Evolutionary conservation across 2,329 filamentous ascomycete species (phyloP).

Genomic region (Helotiales sp.): DNA sequence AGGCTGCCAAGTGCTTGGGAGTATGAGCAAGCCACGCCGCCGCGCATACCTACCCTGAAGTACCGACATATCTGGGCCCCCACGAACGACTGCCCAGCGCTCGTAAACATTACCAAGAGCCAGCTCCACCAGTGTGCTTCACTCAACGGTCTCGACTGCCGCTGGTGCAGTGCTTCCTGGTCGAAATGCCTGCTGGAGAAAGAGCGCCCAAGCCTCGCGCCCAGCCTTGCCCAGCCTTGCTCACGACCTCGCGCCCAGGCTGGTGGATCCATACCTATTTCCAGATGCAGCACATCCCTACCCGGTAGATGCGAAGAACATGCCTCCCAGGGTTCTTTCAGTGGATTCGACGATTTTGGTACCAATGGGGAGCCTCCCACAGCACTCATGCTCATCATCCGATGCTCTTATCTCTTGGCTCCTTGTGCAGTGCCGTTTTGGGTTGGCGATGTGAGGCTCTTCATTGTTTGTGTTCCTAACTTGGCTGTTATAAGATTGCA

Average conservation of each 20-base stretch:
- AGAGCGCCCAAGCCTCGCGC: neutral
- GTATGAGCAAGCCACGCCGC: too few relatives aligned
- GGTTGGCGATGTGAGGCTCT: constrained; percentile 13
- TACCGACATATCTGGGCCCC: neutral
- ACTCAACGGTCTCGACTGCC: neutral
- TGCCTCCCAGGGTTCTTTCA: too few relatives aligned
- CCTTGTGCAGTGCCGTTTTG: too few relatives aligned
- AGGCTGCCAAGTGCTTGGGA: neutral
- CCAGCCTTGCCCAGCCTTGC: constrained; percentile 20
- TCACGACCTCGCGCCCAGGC: constrained; percentile 16
- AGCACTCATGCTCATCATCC: constrained; percentile 1
- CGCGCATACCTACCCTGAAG: neutral
- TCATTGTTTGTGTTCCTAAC: constrained; percentile 17
- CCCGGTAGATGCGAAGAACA: constrained; percentile 11
- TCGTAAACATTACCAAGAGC: neutral
- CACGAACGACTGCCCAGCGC: neutral
- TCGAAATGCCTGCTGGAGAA: neutral
- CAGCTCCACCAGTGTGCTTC: neutral
- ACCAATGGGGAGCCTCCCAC: constrained; percentile 17
- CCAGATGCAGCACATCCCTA: constrained; percentile 3
- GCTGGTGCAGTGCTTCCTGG: neutral
- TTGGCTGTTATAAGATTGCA: constrained; percentile 19
- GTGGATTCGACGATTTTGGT: constrained; percentile 6
- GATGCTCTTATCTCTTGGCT: constrained; percentile 22
- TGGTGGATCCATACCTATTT: constrained; percentile 12